Evolutionary conservation across 352 stramenopile genomes (phyloP), one percentile per base, ranked within the genome.

Genomic region (Globisporangium sylvaticum): DNA sequence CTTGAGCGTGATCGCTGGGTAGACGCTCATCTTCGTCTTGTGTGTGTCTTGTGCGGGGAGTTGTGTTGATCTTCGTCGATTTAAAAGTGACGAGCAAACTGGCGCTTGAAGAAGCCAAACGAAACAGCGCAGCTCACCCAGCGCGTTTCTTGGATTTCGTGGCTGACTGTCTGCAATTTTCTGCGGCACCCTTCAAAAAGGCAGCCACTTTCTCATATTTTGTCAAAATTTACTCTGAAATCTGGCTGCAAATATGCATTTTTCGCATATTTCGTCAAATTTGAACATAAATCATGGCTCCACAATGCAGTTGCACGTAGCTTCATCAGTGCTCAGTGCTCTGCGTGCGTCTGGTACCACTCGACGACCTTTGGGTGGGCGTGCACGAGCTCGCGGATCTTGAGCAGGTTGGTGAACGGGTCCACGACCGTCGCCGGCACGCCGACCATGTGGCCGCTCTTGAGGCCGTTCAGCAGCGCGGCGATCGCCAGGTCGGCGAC

Each of bases 1-100:
- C 2, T 67, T 82, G n/a, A 91, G 78, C 58, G 84, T 64, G 89
- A 75, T 39, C 44, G 32, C 27, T 25, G 60, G 60, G 60, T 46
- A 65, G 37, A 55, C 60, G 60, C 42, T 55, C 60, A 65, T 65
- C n/a, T 22, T 18, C 8, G 22, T 25, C 22, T 56, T 25, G 22
- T 32, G 50, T 56, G 50, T n/a, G 7, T 34, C 29, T 31, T 31
- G 29, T 31, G 29, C 29, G 4, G 29, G 29, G 29, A 31, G 6
- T n/a, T 29, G n/a, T 54, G 5, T 32, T 18, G 57, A 4, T 31
- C 32, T 20, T 31, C 15, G 59, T 46, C 48, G 18, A 46, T 57
- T 58, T 10, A 20, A 32, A 48, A 65, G 50, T 65, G 60, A 65
- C n/a, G 39, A 48, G 39, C 37, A 44, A 10, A 1, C 34, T 42